phyloP scores from a whole-genome alignment of 2,329 filamentous ascomycete genomes.

The Colletotrichum sp. region DNA sequence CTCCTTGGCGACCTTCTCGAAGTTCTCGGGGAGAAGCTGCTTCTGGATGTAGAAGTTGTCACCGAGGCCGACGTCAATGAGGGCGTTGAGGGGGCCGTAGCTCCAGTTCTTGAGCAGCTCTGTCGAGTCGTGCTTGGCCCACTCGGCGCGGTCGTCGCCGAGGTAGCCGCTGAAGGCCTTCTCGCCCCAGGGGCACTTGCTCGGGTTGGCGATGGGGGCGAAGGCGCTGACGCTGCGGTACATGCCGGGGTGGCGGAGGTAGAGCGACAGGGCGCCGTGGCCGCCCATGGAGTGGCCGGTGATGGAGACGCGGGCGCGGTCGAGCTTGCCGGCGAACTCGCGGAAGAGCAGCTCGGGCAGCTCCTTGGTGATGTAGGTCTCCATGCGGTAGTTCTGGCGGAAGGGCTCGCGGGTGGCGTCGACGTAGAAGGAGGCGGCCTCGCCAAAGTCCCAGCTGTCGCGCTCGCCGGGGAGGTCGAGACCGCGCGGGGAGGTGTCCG shows the following conservation, averaged over 20 bases:
- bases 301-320: slow-evolving; percentile 76
- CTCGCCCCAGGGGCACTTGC: slow-evolving; percentile 87
- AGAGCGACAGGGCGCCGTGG: slow-evolving; percentile 91
- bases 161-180: slow-evolving; percentile 96
- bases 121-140: slow-evolving; percentile 91
- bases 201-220: slow-evolving; percentile 88
- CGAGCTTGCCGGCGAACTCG: slow-evolving; percentile 72
- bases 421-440: slow-evolving; percentile 92
- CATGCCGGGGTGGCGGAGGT: slow-evolving; percentile 86
- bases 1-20: slow-evolving; percentile 79
- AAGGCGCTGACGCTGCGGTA: slow-evolving; percentile 92
- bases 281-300: slow-evolving; percentile 98
- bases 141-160: slow-evolving; percentile 75
- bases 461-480: slow-evolving; percentile 83
- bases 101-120: slow-evolving; percentile 83
- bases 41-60: slow-evolving; percentile 97
- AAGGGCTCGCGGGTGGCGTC: slow-evolving; percentile 82
- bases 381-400: slow-evolving; percentile 86
- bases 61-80: slow-evolving; percentile 91
- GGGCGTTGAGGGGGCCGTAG: slow-evolving; percentile 67
- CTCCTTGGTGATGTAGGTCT: slow-evolving; percentile 88
- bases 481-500: slow-evolving; percentile 92
- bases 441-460: slow-evolving; percentile 90
- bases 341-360: slow-evolving; percentile 79
- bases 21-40: slow-evolving; percentile 93